These are phyloP conservation scores for Solioccasus polychromus DNA, from an alignment of 768 basidiomycete species.

Conservation along the genomic window DNA sequence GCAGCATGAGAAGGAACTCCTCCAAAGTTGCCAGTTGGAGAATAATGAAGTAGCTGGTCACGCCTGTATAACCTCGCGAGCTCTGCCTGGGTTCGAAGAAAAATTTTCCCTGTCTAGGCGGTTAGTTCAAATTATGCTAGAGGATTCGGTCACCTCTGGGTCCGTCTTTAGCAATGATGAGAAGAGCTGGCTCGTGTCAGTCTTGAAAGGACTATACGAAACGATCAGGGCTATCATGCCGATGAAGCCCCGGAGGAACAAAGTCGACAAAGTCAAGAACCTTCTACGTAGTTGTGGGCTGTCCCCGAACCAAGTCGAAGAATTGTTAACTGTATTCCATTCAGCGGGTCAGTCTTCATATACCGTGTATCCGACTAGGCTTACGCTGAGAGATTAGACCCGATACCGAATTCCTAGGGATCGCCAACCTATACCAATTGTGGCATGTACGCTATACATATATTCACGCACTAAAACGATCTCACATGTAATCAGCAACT, in stretches of 20 bases:
- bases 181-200: constrained; percentile 21
- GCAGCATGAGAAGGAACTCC: constrained; percentile 15
- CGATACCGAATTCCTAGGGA: too few species aligned
- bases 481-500: too few species aligned
- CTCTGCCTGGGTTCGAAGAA: too few species aligned
- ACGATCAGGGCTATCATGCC: constrained; percentile 14
- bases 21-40: constrained; percentile 8
- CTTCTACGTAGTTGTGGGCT: too few species aligned
- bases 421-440: too few species aligned
- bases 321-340: too few species aligned
- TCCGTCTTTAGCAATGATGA: constrained; percentile 13
- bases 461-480: too few species aligned
- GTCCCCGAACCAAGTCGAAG: too few species aligned
- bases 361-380: too few species aligned
- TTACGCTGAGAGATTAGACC: too few species aligned
- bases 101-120: constrained; percentile 16
- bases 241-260: constrained; percentile 8
- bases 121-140: constrained; percentile 16
- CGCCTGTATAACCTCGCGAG: constrained; percentile 28
- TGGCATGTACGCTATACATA: too few species aligned
- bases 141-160: constrained; percentile 21
- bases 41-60: constrained; percentile 19
- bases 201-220: constrained; percentile 19
- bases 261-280: constrained; percentile 6
- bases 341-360: too few species aligned